Evolutionary conservation across 345 rosid species (phyloP).

Genomic region (Anacardium occidentale): DNA sequence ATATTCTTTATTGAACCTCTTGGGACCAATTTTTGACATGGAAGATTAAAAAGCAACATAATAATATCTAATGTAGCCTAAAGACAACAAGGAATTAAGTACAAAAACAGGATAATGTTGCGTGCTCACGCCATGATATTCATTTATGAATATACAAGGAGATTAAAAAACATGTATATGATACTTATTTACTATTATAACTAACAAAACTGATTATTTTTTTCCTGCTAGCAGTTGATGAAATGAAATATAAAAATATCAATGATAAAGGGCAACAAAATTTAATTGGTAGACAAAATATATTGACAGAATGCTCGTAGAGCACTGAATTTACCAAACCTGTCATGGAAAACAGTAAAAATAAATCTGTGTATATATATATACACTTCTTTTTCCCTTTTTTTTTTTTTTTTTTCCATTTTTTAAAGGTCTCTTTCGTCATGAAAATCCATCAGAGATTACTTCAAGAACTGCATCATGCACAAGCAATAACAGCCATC

Average conservation of each 20-base stretch:
- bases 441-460: conserved; percentile 71
- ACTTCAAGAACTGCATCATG: conserved; percentile 68
- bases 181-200: background rate
- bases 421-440: conserved; percentile 75
- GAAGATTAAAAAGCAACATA: conserved; percentile 6
- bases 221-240: background rate
- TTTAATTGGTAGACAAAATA: background rate
- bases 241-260: background rate
- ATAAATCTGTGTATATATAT: background rate
- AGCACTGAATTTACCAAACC: conserved; percentile 43
- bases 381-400: too few relatives aligned
- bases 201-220: too few relatives aligned
- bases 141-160: background rate
- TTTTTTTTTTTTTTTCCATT: too few relatives aligned
- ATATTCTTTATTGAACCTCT: conserved; percentile 89
- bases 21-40: conserved; percentile 64
- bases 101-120: background rate
- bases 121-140: background rate
- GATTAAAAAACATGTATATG: background rate
- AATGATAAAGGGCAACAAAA: background rate
- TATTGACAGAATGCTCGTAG: background rate
- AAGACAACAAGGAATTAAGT: conserved; percentile 7
- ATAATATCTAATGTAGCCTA: background rate
- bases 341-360: conserved; percentile 1
- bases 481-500: background rate